A percentile compares a stretch with the other conserved stretches of the same genome.
Evolutionary conservation across 768 basidiomycete species (phyloP).

Genomic region (Hericium alpestre): DNA sequence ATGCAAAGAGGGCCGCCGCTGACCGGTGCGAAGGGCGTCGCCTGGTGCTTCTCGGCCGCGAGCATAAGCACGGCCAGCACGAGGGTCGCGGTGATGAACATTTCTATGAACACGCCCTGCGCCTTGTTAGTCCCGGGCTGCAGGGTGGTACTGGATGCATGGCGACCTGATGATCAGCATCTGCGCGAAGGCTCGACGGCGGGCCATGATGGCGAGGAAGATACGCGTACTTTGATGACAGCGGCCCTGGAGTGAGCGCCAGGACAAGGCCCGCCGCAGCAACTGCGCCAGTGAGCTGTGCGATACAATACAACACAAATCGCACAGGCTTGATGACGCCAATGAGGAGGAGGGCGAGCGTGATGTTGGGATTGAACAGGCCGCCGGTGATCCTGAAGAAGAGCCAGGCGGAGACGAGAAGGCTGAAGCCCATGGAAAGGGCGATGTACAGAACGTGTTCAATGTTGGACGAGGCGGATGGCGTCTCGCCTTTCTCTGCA

Average conservation of each 20-base stretch:
- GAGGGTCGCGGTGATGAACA: constrained; percentile 54
- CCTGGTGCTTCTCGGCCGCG: constrained; percentile 58
- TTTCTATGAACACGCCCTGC: constrained; percentile 61
- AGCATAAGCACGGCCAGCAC: constrained; percentile 62
- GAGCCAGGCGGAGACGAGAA: constrained; percentile 56
- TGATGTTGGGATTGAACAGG: constrained; percentile 57
- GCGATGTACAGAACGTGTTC: constrained; percentile 46
- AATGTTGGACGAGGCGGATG: constrained; percentile 14
- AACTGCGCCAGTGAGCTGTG: constrained; percentile 52
- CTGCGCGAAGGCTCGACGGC: neutral
- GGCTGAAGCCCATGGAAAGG: constrained; percentile 48
- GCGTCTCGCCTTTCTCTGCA: constrained; percentile 17
- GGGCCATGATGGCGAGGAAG: too few species aligned
- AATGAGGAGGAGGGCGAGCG: constrained; percentile 45
- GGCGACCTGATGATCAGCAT: neutral
- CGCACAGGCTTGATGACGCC: constrained; percentile 45
- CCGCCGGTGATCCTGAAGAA: constrained; percentile 59
- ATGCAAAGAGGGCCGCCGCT: constrained; percentile 6
- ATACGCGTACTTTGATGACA: constrained; percentile 42
- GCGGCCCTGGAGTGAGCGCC: constrained; percentile 42
- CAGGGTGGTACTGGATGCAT: constrained; percentile 33
- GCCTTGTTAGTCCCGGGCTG: constrained; percentile 35
- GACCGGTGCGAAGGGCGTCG: constrained; percentile 62
- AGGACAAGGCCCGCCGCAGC: constrained; percentile 45
- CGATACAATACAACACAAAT: constrained; percentile 48